Conservation (phyloP, 2,329 filamentous ascomycete species). For the Aspergillus ochraceus region DNA sequence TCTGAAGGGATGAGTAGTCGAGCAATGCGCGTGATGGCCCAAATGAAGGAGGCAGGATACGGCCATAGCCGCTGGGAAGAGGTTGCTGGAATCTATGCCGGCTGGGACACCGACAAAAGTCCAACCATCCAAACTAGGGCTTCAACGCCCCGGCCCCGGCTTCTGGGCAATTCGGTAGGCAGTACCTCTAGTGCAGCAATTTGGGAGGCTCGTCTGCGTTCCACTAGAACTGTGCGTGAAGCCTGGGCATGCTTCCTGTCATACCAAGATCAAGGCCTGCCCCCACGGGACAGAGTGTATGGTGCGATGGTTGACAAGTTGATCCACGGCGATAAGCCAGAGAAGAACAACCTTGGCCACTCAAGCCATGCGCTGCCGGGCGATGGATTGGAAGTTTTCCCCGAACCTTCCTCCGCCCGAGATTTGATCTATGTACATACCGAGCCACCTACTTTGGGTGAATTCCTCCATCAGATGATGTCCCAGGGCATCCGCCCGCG, state of each 20-base stretch:
- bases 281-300: constrained; percentile 47
- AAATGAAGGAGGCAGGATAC: constrained; percentile 63
- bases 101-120: constrained; percentile 64
- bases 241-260: constrained; percentile 66
- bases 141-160: constrained; percentile 35
- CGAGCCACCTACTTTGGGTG: constrained; percentile 53
- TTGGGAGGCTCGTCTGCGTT: constrained; percentile 59
- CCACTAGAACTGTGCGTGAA: constrained; percentile 62
- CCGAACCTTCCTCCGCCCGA: constrained; percentile 57
- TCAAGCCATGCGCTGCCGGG: constrained; percentile 49
- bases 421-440: constrained; percentile 59
- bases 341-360: constrained; percentile 21
- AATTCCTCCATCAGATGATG: constrained; percentile 54
- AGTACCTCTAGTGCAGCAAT: constrained; percentile 33
- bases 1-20: constrained; percentile 58
- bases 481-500: constrained; percentile 45
- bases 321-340: constrained; percentile 37
- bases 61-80: constrained; percentile 52
- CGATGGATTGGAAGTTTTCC: constrained; percentile 55
- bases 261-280: constrained; percentile 48
- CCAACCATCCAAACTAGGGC: constrained; percentile 63
- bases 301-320: constrained; percentile 60
- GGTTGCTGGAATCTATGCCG: constrained; percentile 55
- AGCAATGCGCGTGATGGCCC: constrained; percentile 55
- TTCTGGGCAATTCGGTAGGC: constrained; percentile 16